Conservation (phyloP, 345 rosid species). For the Citrus australasica region DNA sequence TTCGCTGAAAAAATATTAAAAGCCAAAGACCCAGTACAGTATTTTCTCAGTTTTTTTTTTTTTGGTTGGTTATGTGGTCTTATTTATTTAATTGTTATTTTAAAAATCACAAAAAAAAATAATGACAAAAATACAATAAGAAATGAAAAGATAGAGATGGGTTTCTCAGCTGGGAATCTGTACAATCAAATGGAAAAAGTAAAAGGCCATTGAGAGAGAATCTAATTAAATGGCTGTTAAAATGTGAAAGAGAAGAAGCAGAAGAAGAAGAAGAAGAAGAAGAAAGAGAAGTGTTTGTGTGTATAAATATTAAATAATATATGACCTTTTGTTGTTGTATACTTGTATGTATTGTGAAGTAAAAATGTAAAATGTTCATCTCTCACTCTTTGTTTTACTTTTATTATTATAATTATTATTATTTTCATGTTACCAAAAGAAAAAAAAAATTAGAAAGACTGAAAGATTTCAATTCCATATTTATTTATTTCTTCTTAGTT, state of each 20-base stretch:
- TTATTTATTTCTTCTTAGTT: background rate
- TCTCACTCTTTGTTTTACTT: constrained; percentile 14
- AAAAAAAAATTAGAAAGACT: no score
- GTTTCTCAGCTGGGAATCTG: constrained; percentile 50
- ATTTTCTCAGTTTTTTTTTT: constrained; percentile 1
- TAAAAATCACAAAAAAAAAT: constrained; percentile 10
- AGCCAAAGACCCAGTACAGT: constrained; percentile 41
- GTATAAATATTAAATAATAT: background rate
- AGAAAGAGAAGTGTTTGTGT: constrained; percentile 7
- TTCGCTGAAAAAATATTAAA: constrained; percentile 33
- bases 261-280: constrained; percentile 11
- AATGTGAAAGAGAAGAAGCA: constrained; percentile 34
- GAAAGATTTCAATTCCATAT: background rate
- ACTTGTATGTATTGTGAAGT: constrained; percentile 28
- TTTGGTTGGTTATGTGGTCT: background rate
- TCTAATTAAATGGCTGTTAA: constrained; percentile 65
- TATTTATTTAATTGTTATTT: constrained; percentile 10
- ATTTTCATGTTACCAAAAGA: background rate
- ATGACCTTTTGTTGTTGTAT: constrained; percentile 18
- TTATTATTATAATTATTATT: background rate
- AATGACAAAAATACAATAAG: constrained; percentile 20
- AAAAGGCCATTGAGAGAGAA: constrained; percentile 47
- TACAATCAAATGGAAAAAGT: constrained; percentile 57
- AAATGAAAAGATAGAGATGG: constrained; percentile 24
- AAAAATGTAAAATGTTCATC: constrained; percentile 34